Conservation (phyloP, 805 yeast species). For the Candida insectalens region DNA sequence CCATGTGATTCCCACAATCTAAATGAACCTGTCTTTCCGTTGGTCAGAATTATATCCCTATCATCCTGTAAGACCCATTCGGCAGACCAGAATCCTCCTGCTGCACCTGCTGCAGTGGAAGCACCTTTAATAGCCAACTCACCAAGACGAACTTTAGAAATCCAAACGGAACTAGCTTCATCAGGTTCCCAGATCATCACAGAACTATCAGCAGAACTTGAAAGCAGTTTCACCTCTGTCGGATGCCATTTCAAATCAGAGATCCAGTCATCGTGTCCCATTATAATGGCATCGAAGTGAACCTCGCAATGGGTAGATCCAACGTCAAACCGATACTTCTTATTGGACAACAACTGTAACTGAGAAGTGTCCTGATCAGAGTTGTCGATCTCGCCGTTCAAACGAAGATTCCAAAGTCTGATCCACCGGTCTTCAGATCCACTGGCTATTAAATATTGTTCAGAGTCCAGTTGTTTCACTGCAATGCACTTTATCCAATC, state of each 20-base stretch:
- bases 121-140: slow-evolving; percentile 95
- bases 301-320: slow-evolving; percentile 32
- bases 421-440: slow-evolving; percentile 93
- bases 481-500: slow-evolving; percentile 85
- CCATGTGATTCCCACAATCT: slow-evolving; percentile 47
- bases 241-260: slow-evolving; percentile 80
- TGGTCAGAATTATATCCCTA: slow-evolving; percentile 47
- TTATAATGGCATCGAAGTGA: slow-evolving; percentile 81
- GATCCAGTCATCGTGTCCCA: slow-evolving; percentile 99
- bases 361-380: slow-evolving; percentile 43
- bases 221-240: slow-evolving; percentile 47
- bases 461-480: slow-evolving; percentile 35
- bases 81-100: slow-evolving; percentile 54
- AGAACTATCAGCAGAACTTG: slow-evolving; percentile 90
- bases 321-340: slow-evolving; percentile 52
- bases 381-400: slow-evolving; percentile 45
- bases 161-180: slow-evolving; percentile 79
- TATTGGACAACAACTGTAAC: slow-evolving; percentile 54
- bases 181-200: slow-evolving; percentile 94
- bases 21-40: slow-evolving; percentile 91
- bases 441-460: slow-evolving; percentile 61
- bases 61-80: slow-evolving; percentile 51
- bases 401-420: slow-evolving; percentile 72
- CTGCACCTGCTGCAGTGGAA: slow-evolving; percentile 94
- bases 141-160: slow-evolving; percentile 71